Evolutionary conservation across 768 basidiomycete species (phyloP).

Genomic region (Saitozyma podzolica): DNA sequence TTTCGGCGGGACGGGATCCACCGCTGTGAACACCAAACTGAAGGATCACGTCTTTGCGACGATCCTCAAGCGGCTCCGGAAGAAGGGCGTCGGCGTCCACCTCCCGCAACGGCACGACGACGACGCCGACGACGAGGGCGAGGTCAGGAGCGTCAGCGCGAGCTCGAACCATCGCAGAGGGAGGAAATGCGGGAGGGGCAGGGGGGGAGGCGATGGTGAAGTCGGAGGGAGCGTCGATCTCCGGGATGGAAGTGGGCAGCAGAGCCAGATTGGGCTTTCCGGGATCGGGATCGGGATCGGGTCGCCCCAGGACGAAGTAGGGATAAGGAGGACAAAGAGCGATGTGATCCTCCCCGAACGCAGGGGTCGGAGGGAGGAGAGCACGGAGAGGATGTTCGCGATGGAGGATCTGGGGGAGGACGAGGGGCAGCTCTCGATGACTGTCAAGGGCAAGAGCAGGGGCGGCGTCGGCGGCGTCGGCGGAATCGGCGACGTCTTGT

Average conservation of each 20-base stretch:
- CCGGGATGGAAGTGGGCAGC: conserved; percentile 18
- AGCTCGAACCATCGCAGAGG: not conserved
- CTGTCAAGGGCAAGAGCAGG: not conserved
- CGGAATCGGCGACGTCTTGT: conserved; percentile 8
- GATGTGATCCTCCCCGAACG: conserved; percentile 42
- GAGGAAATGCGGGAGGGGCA: conserved; percentile 5
- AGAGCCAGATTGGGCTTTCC: not conserved
- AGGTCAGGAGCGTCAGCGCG: conserved; percentile 6
- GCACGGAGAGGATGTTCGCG: conserved; percentile 65
- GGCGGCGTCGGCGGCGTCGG: not conserved
- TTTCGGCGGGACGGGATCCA: conserved; percentile 89
- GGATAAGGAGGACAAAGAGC: conserved; percentile 41
- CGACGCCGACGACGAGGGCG: conserved; percentile 60
- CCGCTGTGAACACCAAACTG: conserved; percentile 86
- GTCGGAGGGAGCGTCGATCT: conserved; percentile 2
- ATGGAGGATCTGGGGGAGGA: conserved; percentile 60
- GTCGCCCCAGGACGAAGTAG: conserved; percentile 16
- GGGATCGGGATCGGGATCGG: too few species aligned
- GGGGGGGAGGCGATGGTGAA: not conserved
- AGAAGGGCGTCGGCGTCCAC: conserved; percentile 25
- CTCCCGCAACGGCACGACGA: conserved; percentile 19
- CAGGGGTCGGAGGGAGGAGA: conserved; percentile 29
- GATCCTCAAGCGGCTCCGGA: conserved; percentile 63
- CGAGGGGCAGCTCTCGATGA: conserved; percentile 28
- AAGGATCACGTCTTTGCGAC: conserved; percentile 95